Base-by-base conservation (phyloP, 768 basidiomycete species). In the Mrakia hoshinonis region DNA sequence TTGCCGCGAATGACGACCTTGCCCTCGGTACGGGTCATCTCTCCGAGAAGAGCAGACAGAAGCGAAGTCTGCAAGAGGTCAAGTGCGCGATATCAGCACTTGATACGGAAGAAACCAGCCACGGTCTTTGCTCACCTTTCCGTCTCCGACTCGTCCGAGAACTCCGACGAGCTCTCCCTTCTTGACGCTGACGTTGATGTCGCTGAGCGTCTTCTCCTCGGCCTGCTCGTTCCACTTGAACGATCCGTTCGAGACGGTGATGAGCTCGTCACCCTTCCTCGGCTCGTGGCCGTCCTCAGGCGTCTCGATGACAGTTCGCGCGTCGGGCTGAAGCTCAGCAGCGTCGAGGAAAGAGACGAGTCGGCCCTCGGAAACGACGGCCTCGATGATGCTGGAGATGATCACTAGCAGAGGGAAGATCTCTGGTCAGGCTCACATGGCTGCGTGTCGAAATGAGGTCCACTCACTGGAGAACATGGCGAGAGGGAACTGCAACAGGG, bases 101-200 rank as follows among this genome's bases (percentile, higher is more conserved):
- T 15, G 10, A 63, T 6, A 15, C 20, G n/a, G 62, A 63, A 3
- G 43, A 73, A 43, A 69, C 46, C 10, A 47, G 13, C 61, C 24
- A 46, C n/a, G n/a, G 69, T 15, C 52, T 1, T 13, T 64, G 74
- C 4, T 67, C 73, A 87, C 89, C 84, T 98, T 98, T 69, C 95
- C 94, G 48, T 87, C 85, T 10, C 93, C 94, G 29, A 97, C 93
- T 26, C 90, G 87, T 20, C 95, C 95, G 20, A 95, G 83, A 7
- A 97, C 81, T 4, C 88, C 91, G 0, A 92, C 83, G 4, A 97
- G 80, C 75, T 96, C 90, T 9, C 94, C 93, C 78, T 91, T 94
- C 64, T 83, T 84, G 2, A 89, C 86, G 0, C 82, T 83, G n/a
- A 98, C 74, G 75, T 87, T 85, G 75, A 97, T 87, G 66, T 86